Evolutionary conservation across 176 grass and related monocot species (phyloP).

Genomic region (Coix lacrymajobi): DNA sequence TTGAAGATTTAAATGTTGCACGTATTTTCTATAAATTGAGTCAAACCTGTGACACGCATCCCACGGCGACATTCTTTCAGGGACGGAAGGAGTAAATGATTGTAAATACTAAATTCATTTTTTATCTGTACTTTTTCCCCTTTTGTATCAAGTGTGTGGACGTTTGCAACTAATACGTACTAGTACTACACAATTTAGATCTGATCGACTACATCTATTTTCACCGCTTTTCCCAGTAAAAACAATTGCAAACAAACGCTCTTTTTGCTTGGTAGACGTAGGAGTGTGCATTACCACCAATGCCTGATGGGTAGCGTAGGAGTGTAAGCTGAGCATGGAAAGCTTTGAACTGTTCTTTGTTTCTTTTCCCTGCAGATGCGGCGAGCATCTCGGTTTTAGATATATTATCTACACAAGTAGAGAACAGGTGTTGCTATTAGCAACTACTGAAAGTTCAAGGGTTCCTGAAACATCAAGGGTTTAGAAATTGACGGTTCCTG

Average conservation of each 20-base stretch:
- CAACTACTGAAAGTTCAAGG: no score
- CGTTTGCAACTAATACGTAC: not conserved
- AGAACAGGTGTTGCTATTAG: not conserved
- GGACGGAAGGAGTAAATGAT: no score
- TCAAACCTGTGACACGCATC: no score
- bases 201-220: not conserved
- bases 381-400: not conserved
- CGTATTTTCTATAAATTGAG: no score
- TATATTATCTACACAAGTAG: not conserved
- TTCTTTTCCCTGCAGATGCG: not conserved
- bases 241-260: not conserved
- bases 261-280: not conserved
- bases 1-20: no score
- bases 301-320: not conserved
- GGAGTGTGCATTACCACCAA: not conserved
- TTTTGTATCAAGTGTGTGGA: not conserved
- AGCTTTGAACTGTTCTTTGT: not conserved
- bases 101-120: no score
- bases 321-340: not conserved
- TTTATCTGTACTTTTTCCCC: no score
- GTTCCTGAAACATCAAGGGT: no score
- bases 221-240: not conserved
- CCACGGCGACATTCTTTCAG: no score
- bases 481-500: no score
- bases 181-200: not conserved